Evolutionary conservation across 2,329 filamentous ascomycete species (phyloP), one percentile per base, ranked within the genome.

Genomic region (Hypoxylon sp.): DNA sequence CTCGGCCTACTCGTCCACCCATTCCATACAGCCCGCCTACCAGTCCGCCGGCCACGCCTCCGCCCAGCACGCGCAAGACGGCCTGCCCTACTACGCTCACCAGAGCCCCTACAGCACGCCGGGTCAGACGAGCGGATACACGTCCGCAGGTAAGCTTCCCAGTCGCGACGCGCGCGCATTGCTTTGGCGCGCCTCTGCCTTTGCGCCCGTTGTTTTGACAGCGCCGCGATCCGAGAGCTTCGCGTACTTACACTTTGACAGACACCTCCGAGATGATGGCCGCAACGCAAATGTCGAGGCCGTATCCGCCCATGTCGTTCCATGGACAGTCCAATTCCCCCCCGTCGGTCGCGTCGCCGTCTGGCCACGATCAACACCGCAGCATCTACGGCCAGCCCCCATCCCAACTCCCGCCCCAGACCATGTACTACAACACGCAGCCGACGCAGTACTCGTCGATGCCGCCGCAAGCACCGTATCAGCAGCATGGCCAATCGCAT

Each of bases 291-390:
- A 83, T 87, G 90, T 89, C 91, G 76, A 86, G 88, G 75, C 86
- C 88, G 42, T 97, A 96, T 74, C 93, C 93, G 67, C 91, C 92
- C 59, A 96, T 97, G 73, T 83, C 82, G 26, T 97, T 97, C 74
- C 91, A 97, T 75, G 96, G 93, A 52, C 93, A 97, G 78, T 96
- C 93, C 54, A 96, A 94, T 76, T 97, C 94, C 52, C 94, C 94
- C 45, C 91, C 92, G 33, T 96, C 93, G 47, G 93, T 97, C 69
- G 90, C 93, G 63, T 97, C 94, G 27, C 89, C 92, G 18, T 91
- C 92, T 55, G 84, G 87, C 54, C 92, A 97, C 76, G 94, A 98
- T 72, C 91, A 94, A 71, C 91, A 96, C 78, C 84, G 93, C 67
- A 88, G 87, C 69, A 85, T 98, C 72, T 98, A 97, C 75, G 88